Conservation (phyloP, 495 filamentous ascomycete genomes). For the Penicillium chermesinum region DNA sequence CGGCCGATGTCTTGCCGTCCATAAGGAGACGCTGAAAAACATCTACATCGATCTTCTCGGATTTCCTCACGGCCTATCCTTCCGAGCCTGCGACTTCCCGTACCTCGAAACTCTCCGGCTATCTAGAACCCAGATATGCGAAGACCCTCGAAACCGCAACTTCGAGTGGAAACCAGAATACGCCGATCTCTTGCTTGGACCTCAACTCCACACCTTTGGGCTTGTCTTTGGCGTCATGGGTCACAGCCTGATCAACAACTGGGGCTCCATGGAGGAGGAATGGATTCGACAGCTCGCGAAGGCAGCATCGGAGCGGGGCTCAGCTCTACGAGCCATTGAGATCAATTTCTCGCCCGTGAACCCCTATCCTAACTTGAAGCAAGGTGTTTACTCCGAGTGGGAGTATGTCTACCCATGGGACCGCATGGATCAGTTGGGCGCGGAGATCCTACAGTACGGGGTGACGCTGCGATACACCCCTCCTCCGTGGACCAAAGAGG, state of each 20-base stretch:
- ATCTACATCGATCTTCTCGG: conserved; percentile 6
- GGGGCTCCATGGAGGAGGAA: conserved; percentile 4
- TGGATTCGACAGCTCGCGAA: conserved; percentile 4
- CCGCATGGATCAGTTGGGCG: conserved; percentile 1
- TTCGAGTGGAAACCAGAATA: conserved; percentile 5
- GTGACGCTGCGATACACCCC: conserved; percentile 1
- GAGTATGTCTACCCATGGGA: conserved; percentile 11
- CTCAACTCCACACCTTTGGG: conserved; percentile 3
- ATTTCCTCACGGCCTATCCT: conserved; percentile 1
- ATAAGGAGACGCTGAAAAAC: conserved; percentile 6
- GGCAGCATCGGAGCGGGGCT: not conserved
- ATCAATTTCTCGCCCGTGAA: conserved; percentile 3
- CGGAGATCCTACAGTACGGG: conserved; percentile 1
- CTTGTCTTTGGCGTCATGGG: conserved; percentile 8
- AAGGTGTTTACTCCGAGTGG: conserved; percentile 4
- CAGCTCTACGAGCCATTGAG: not conserved
- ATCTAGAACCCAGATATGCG: conserved; percentile 7
- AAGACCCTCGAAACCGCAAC: not conserved
- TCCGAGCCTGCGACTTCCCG: conserved; percentile 4
- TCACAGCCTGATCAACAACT: conserved; percentile 10
- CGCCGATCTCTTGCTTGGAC: conserved; percentile 2
- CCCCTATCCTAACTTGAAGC: conserved; percentile 3
- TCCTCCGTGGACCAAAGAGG: conserved; percentile 7
- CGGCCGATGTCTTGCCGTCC: conserved; percentile 2
- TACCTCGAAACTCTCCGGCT: conserved; percentile 2